Evolutionary conservation across 306 rosid species (phyloP).

Genomic region (Leucaena leucocephala): DNA sequence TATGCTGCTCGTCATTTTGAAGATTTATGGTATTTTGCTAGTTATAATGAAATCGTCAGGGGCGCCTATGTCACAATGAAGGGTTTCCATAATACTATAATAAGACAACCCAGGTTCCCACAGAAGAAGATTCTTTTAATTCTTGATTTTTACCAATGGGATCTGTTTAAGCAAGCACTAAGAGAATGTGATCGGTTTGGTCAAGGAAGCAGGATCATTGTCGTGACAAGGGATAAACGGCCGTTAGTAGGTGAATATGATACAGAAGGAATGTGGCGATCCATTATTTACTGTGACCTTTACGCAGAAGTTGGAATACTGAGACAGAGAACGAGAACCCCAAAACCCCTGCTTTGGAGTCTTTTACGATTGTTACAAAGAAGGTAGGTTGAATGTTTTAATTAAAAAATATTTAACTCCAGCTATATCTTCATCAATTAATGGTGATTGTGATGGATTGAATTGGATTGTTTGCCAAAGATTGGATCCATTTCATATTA

Average conservation of each 20-base stretch:
- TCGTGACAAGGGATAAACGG: background rate
- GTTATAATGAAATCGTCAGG: background rate
- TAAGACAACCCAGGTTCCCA: background rate
- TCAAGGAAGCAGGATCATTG: background rate
- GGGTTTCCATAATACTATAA: background rate
- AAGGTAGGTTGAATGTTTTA: too few species aligned
- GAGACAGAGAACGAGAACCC: too few species aligned
- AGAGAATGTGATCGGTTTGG: conserved; percentile 40
- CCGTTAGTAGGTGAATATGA: background rate
- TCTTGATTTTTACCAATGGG: conserved; percentile 22
- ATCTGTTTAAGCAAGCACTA: background rate
- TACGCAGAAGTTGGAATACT: too few species aligned
- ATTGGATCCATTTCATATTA: too few species aligned
- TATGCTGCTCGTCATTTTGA: background rate
- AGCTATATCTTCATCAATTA: too few species aligned
- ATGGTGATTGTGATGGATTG: too few species aligned
- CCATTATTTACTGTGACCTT: too few species aligned
- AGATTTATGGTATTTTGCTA: background rate
- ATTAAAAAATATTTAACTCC: too few species aligned
- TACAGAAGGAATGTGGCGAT: too few species aligned
- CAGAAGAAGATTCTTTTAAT: conserved; percentile 26
- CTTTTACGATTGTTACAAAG: too few species aligned
- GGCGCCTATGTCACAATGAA: background rate
- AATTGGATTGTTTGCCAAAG: too few species aligned
- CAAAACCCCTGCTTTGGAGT: too few species aligned